These are phyloP conservation scores for Sclerotinia borealis DNA, from an alignment of 2,329 filamentous ascomycete genomes.

Conservation along the genomic window DNA sequence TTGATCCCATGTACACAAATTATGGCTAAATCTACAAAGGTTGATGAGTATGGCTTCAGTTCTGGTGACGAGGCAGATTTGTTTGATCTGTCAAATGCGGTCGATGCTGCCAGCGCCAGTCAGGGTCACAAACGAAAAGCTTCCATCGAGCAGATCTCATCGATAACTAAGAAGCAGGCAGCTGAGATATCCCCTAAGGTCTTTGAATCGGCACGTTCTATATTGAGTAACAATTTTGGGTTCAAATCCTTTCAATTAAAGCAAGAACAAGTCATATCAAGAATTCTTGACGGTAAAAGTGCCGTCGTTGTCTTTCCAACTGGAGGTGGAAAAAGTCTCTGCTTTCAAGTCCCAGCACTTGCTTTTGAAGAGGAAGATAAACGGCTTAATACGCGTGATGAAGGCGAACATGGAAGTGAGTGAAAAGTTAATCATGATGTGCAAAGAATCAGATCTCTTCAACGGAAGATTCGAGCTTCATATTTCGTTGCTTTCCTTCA, in stretches of 20 bases:
- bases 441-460: not conserved
- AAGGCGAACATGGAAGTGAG: slow-evolving; percentile 33
- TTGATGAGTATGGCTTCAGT: slow-evolving; percentile 19
- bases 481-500: not conserved
- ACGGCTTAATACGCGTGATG: slow-evolving; percentile 21
- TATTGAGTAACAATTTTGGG: slow-evolving; percentile 37
- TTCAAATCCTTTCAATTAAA: slow-evolving; percentile 39
- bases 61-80: slow-evolving; percentile 20
- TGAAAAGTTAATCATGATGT: not conserved
- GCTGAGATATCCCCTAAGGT: not conserved
- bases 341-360: slow-evolving; percentile 40
- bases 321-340: slow-evolving; percentile 38
- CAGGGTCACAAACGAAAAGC: slow-evolving; percentile 12
- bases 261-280: slow-evolving; percentile 40
- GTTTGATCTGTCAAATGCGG: slow-evolving; percentile 8
- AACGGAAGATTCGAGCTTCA: not conserved
- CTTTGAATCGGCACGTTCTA: slow-evolving; percentile 28
- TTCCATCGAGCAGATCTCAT: not conserved
- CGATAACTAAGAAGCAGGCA: slow-evolving; percentile 10
- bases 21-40: not conserved
- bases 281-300: slow-evolving; percentile 39
- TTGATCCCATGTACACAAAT: not conserved
- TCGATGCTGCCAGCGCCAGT: not conserved
- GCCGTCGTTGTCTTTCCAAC: slow-evolving; percentile 40
- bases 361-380: slow-evolving; percentile 37